Evolutionary conservation across 2,329 filamentous ascomycete species (phyloP).

Genomic region (Fusarium mangiferae): DNA sequence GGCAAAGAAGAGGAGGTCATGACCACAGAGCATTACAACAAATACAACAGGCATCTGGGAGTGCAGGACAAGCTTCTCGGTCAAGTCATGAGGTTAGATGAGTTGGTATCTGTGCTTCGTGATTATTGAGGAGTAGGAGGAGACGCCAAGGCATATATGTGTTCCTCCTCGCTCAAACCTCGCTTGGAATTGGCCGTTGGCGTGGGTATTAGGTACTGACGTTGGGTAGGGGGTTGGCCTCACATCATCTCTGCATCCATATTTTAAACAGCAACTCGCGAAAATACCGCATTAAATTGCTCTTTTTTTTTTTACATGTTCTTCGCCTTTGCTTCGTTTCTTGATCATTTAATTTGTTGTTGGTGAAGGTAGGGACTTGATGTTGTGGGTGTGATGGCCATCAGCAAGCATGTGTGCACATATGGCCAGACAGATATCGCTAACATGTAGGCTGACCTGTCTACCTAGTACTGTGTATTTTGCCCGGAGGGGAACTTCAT

Average conservation of each 20-base stretch:
- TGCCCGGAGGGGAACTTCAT: not conserved
- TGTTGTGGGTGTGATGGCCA: not conserved
- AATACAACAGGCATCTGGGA: constrained; percentile 67
- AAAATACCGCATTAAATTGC: not conserved
- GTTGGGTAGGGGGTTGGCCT: constrained; percentile 3
- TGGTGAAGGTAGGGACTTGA: not conserved
- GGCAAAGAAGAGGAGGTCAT: constrained; percentile 86
- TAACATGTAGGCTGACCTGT: not conserved
- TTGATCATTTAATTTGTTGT: not conserved
- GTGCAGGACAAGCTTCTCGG: constrained; percentile 79
- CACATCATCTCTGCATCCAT: constrained; percentile 11
- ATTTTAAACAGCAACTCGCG: constrained; percentile 2
- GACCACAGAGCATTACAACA: constrained; percentile 75
- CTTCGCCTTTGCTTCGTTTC: not conserved
- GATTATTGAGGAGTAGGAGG: constrained; percentile 68
- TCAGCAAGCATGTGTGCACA: not conserved
- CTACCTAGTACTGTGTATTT: not conserved
- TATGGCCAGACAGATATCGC: too few relatives aligned
- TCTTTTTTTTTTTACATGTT: not conserved
- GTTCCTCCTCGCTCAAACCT: not conserved
- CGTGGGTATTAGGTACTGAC: constrained; percentile 6
- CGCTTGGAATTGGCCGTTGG: not conserved
- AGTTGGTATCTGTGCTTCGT: constrained; percentile 82
- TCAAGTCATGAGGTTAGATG: constrained; percentile 84
- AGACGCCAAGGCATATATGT: not conserved